Evolutionary conservation across 2,329 filamentous ascomycete species (phyloP).

Genomic region (Cordyceps cicadae): DNA sequence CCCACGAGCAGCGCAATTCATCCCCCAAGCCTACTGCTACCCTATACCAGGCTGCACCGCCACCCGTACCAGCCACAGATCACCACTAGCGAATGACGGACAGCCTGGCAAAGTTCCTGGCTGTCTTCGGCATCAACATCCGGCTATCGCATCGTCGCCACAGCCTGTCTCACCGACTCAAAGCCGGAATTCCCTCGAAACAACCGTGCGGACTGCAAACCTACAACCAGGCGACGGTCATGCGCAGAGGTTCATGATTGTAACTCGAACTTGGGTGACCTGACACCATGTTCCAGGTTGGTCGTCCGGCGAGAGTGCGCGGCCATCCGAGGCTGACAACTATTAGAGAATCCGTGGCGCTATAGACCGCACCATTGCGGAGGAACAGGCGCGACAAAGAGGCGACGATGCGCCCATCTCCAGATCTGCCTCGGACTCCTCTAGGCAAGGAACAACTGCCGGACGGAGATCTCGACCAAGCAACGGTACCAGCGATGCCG

Average conservation of each 20-base stretch:
- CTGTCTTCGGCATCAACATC: not conserved
- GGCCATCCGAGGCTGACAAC: not conserved
- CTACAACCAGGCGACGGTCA: not conserved
- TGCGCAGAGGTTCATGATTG: not conserved
- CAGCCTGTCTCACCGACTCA: not conserved
- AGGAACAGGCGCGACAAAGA: conserved; percentile 79
- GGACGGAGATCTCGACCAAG: conserved; percentile 28
- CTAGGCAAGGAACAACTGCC: conserved; percentile 31
- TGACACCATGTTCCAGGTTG: conserved; percentile 8
- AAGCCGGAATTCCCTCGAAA: not conserved
- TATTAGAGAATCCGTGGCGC: conserved; percentile 69
- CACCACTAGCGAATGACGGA: not conserved
- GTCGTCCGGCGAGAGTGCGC: not conserved
- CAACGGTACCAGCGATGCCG: conserved; percentile 28
- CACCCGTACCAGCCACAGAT: conserved; percentile 5
- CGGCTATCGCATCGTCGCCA: not conserved
- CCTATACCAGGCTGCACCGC: conserved; percentile 1
- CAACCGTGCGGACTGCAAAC: not conserved
- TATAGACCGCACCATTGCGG: conserved; percentile 79
- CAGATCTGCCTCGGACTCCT: conserved; percentile 29
- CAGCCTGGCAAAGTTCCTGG: not conserved
- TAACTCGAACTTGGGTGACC: not conserved
- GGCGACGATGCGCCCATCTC: conserved; percentile 36
- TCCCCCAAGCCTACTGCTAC: not conserved
- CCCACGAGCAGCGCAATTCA: not conserved